Percentiles rank a stretch among this genome's conserved stretches.
Evolutionary conservation across 2,329 filamentous ascomycete species (phyloP).

Genomic region (Sodiomyces alkalinus): DNA sequence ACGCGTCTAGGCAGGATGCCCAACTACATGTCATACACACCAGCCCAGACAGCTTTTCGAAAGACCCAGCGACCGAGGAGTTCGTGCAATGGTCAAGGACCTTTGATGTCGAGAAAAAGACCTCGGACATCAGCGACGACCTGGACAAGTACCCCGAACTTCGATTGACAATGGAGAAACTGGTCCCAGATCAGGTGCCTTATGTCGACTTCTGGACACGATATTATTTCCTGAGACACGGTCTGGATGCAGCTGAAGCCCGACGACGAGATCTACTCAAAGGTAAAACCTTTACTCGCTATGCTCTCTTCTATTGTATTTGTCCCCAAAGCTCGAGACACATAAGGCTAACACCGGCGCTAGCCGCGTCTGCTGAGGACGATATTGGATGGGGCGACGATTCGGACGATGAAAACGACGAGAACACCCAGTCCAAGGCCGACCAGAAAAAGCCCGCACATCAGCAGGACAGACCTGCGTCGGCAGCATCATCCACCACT

Average conservation of each 20-base stretch:
- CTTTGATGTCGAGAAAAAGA: conserved; percentile 76
- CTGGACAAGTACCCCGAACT: conserved; percentile 78
- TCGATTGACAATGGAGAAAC: conserved; percentile 77
- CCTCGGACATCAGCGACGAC: conserved; percentile 66
- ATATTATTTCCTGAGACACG: conserved; percentile 88
- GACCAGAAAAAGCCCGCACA: conserved; percentile 10
- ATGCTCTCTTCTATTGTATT: no score
- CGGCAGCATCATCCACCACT: conserved; percentile 42
- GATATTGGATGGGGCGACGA: conserved; percentile 63
- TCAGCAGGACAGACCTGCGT: conserved; percentile 26
- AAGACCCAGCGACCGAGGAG: conserved; percentile 62
- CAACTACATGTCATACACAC: conserved; percentile 94
- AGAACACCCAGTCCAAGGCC: conserved; percentile 15
- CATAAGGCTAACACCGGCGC: no score
- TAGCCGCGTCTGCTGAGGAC: conserved; percentile 55
- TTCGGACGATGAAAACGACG: conserved; percentile 33
- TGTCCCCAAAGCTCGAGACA: no score
- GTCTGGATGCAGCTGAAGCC: conserved; percentile 85
- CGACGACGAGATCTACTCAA: conserved; percentile 80
- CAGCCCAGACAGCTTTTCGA: conserved; percentile 63
- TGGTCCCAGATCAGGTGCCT: conserved; percentile 85
- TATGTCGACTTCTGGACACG: conserved; percentile 85
- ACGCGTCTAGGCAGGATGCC: conserved; percentile 86
- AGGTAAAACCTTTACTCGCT: no score
- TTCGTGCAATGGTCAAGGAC: conserved; percentile 57